Conservation (phyloP, 2,329 filamentous ascomycete species). For the Dactylellina cionopaga region DNA sequence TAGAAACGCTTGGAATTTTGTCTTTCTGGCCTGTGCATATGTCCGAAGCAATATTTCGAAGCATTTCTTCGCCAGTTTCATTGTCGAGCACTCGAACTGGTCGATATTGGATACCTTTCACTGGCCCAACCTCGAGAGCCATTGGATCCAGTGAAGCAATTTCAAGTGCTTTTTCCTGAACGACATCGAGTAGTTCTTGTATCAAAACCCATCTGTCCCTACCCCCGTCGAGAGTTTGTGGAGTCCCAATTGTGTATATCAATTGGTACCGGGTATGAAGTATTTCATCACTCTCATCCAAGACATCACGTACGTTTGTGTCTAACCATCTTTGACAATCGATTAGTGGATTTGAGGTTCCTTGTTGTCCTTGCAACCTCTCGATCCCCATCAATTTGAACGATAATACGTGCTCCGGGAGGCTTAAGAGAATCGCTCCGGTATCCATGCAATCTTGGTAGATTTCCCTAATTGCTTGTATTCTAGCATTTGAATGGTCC, state of each 20-base stretch:
- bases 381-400: conserved; percentile 72
- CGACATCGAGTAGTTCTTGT: conserved; percentile 65
- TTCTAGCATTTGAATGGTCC: conserved; percentile 58
- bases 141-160: neutral
- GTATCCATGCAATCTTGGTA: conserved; percentile 63
- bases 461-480: conserved; percentile 60
- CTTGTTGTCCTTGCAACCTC: conserved; percentile 48
- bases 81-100: conserved; percentile 55
- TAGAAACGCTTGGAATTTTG: conserved; percentile 23
- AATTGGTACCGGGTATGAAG: conserved; percentile 71
- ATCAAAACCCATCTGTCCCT: conserved; percentile 69
- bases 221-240: conserved; percentile 65
- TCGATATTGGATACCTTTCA: conserved; percentile 9
- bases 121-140: conserved; percentile 5
- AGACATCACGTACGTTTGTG: conserved; percentile 65
- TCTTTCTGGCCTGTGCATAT: neutral
- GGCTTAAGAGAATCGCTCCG: conserved; percentile 69
- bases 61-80: conserved; percentile 58
- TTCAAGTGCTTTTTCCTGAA: conserved; percentile 56
- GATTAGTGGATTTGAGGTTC: conserved; percentile 60
- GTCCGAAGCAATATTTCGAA: conserved; percentile 63
- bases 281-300: conserved; percentile 74
- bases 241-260: conserved; percentile 70
- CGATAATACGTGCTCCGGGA: conserved; percentile 73
- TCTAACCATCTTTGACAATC: conserved; percentile 64